A percentile compares a stretch with the other conserved stretches of the same genome.
Conservation (phyloP, 768 basidiomycete genomes). For the Mycena haematopus region DNA sequence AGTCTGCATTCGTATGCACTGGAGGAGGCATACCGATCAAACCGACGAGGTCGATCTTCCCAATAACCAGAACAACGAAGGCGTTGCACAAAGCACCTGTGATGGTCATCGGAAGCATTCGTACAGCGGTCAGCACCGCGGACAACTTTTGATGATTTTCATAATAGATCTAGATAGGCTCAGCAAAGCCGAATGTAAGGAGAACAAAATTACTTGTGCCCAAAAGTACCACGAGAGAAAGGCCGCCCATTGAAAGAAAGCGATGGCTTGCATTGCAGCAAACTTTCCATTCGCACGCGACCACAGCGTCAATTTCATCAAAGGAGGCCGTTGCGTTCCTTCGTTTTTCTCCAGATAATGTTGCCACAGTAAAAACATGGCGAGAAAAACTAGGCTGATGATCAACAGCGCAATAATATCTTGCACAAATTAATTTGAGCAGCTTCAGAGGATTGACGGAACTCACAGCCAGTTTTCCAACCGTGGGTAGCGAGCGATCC, state of each 20-base stretch:
- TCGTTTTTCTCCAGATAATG: conserved; percentile 53
- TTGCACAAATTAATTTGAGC: conserved; percentile 19
- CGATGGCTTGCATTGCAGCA: conserved; percentile 66
- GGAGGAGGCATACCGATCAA: conserved; percentile 54
- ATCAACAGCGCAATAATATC: conserved; percentile 75
- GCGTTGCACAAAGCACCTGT: conserved; percentile 70
- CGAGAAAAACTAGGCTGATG: conserved; percentile 59
- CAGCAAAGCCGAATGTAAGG: background rate
- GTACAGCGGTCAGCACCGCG: conserved; percentile 67
- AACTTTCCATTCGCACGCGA: conserved; percentile 65
- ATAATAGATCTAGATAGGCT: conserved; percentile 62
- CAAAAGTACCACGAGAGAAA: conserved; percentile 61
- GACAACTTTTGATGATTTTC: conserved; percentile 64
- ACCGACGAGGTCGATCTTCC: conserved; percentile 58
- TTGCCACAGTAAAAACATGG: conserved; percentile 69
- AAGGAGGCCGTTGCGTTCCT: conserved; percentile 53
- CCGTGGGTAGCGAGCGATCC: conserved; percentile 60
- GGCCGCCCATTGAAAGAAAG: conserved; percentile 66
- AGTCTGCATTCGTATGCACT: background rate
- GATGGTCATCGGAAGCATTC: conserved; percentile 78
- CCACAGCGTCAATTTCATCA: conserved; percentile 73
- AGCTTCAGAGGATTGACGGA: background rate
- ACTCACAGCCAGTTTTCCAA: conserved; percentile 55
- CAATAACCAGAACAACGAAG: conserved; percentile 65
- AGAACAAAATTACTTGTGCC: conserved; percentile 28